Evolutionary conservation across 768 basidiomycete genomes (phyloP), one percentile per base, ranked within the genome.

Genomic region (Tephrocybe rancida): DNA sequence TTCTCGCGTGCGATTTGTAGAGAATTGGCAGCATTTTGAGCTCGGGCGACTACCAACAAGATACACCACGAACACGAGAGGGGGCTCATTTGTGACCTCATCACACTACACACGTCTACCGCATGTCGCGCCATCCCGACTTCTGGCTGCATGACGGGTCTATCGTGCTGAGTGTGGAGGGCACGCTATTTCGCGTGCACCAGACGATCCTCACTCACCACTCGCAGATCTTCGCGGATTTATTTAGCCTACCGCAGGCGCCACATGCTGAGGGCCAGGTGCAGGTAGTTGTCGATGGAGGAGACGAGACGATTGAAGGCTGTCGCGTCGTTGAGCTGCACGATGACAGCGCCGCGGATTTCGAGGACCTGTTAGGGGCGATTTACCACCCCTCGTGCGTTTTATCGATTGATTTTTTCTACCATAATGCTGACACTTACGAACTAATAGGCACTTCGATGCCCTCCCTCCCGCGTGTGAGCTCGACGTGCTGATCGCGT

Each of bases 201-300:
- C 75, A 77, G 48, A 77, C 78, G 16, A 74, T 78, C 18, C 64
- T 79, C 0, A 68, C 72, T 4, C 72, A 72, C 47, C 85, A 88
- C 58, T 86, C 86, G 0, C 85, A 88, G 35, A 73, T 88, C 1
- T 89, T 89, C 57, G 74, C 76, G 14, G 84, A 82, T 55, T 69
- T 88, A 45, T 83, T 89, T 58, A 73, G 74, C 3, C 60, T 88
- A 7, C 86, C 85, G 10, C 82, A 80, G 54, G 83, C 83, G 5
- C 61, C 22, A 18, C 35, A 5, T 2, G 25, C 22, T 21, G 13
- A 32, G 30, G 7, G 13, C 30, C 7, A 13, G 30, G 30, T 7
- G 13, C 11, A 37, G 35, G 35, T 5, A 37, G 35, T 5, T 5
- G 39, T 3, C 3, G 18, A 5, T 3, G 39, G 21, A 2, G 70